Conservation (phyloP, 441 rosid species). For the Geranium incanum region DNA sequence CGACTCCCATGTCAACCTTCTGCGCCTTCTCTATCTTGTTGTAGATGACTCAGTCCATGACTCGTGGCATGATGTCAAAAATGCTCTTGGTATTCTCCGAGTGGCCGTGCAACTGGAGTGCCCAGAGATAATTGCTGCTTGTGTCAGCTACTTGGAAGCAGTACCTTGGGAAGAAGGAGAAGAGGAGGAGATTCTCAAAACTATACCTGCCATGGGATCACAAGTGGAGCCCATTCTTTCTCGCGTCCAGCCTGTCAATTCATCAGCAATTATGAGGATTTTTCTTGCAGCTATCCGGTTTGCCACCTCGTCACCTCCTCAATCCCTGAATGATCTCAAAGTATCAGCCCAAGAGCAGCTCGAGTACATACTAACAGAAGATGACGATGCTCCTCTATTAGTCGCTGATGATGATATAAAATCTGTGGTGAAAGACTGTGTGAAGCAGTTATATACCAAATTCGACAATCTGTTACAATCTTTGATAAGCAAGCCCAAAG, state of each 20-base stretch:
- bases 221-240: constrained; percentile 65
- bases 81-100: constrained; percentile 64
- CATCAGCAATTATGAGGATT: constrained; percentile 40
- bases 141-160: constrained; percentile 82
- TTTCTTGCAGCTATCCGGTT: constrained; percentile 60
- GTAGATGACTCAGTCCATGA: constrained; percentile 45
- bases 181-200: constrained; percentile 78
- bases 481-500: constrained; percentile 27
- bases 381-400: constrained; percentile 76
- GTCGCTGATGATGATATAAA: constrained; percentile 49
- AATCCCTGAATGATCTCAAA: constrained; percentile 48
- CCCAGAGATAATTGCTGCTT: constrained; percentile 49
- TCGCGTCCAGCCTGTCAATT: constrained; percentile 73
- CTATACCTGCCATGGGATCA: constrained; percentile 56
- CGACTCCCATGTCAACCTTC: constrained; percentile 66
- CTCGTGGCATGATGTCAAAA: constrained; percentile 64
- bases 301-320: constrained; percentile 63
- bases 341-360: constrained; percentile 76
- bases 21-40: constrained; percentile 59
- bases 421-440: constrained; percentile 57
- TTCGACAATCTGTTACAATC: constrained; percentile 48
- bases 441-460: constrained; percentile 38
- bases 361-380: constrained; percentile 87
- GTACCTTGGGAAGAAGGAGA: constrained; percentile 95
- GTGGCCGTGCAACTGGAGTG: constrained; percentile 68